These are phyloP conservation scores for Debaryomyces subglobosus DNA, from an alignment of 1,139 yeast species.

Conservation along the genomic window DNA sequence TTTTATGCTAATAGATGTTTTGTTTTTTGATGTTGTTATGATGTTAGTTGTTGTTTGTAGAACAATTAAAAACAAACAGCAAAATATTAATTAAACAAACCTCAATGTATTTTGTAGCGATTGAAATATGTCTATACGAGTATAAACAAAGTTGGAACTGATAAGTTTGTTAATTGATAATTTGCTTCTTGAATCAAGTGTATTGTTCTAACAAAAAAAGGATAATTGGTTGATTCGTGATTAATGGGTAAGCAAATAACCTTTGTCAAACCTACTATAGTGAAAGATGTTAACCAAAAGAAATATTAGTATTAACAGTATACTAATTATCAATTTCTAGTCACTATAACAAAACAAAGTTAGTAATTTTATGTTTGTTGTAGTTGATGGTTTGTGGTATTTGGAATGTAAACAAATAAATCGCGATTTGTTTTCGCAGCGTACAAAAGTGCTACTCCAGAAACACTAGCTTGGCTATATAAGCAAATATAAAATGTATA, in stretches of 20 bases:
- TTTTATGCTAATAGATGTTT: conserved; percentile 2
- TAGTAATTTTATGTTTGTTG: conserved; percentile 6
- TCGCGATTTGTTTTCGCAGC: conserved; percentile 8
- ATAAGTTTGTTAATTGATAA: conserved; percentile 5
- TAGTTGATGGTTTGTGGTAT: conserved; percentile 9
- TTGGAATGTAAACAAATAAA: conserved; percentile 9
- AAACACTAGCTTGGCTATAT: background rate
- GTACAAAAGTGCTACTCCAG: conserved; percentile 5
- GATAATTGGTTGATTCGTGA: conserved; percentile 1
- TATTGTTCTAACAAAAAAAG: conserved; percentile 1
- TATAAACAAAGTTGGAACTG: conserved; percentile 10
- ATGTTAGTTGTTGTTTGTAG: background rate
- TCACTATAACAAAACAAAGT: conserved; percentile 1
- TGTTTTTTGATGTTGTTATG: background rate
- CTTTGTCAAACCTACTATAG: conserved; percentile 1
- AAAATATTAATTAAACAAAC: conserved; percentile 7
- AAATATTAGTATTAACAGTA: background rate
- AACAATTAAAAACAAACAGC: conserved; percentile 1
- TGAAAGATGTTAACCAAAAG: background rate
- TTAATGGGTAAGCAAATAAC: background rate
- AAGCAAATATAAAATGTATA: background rate
- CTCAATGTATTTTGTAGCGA: conserved; percentile 8
- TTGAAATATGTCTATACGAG: conserved; percentile 9
- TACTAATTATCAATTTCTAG: conserved; percentile 1
- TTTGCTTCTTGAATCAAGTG: conserved; percentile 5